Evolutionary conservation across 768 basidiomycete species (phyloP).

Genomic region (Russula abietina): DNA sequence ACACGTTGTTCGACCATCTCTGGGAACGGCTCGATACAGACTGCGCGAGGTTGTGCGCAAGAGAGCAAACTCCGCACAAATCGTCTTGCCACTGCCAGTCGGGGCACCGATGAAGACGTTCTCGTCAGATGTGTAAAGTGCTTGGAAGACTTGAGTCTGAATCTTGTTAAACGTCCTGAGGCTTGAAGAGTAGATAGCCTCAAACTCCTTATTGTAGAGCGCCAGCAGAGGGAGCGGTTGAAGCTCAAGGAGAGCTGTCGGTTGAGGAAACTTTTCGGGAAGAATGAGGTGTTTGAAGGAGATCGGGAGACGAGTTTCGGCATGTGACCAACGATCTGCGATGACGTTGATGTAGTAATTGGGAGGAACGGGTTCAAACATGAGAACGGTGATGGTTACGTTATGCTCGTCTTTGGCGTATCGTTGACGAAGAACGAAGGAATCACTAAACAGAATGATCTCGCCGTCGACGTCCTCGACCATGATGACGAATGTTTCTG

Average conservation of each 20-base stretch:
- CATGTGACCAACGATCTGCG: constrained; percentile 93
- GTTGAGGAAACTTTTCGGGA: constrained; percentile 92
- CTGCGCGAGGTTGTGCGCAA: constrained; percentile 76
- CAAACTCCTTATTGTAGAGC: constrained; percentile 89
- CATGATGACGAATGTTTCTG: constrained; percentile 88
- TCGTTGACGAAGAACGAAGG: constrained; percentile 84
- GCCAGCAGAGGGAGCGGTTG: constrained; percentile 86
- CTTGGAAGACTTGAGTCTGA: constrained; percentile 98
- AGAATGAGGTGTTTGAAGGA: constrained; percentile 98
- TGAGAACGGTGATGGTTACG: constrained; percentile 89
- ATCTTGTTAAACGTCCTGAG: constrained; percentile 96
- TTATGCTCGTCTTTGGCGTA: constrained; percentile 94
- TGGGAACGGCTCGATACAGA: constrained; percentile 94
- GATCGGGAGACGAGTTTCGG: constrained; percentile 90
- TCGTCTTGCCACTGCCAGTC: constrained; percentile 94
- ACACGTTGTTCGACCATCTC: constrained; percentile 95
- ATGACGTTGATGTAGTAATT: constrained; percentile 96
- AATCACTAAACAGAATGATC: constrained; percentile 90
- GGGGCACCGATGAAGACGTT: constrained; percentile 97
- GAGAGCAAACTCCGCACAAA: constrained; percentile 94
- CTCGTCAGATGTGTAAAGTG: constrained; percentile 92
- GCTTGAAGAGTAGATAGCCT: constrained; percentile 73
- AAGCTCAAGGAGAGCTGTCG: constrained; percentile 89
- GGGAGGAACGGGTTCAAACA: constrained; percentile 95
- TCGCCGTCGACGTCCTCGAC: constrained; percentile 99